Conservation (phyloP, 2,329 filamentous ascomycete genomes). For the Ophiostoma angusticollis region DNA sequence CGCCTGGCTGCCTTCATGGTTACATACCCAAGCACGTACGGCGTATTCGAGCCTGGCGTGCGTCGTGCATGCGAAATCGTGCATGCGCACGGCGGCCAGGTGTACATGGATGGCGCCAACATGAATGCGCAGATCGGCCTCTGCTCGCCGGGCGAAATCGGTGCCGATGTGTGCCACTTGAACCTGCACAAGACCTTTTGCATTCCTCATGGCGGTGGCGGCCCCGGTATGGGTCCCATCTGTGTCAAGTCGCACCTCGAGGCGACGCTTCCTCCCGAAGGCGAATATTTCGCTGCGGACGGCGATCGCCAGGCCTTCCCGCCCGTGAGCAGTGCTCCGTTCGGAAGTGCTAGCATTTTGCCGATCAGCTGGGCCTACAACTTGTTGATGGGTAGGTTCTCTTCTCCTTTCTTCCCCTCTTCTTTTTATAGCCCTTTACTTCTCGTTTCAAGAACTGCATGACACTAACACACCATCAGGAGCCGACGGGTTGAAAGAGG, state of each 20-base stretch:
- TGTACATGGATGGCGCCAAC: slow-evolving; percentile 98
- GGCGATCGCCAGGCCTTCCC: slow-evolving; percentile 21
- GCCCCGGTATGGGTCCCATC: slow-evolving; percentile 86
- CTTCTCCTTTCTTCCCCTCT: not conserved
- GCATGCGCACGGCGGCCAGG: slow-evolving; percentile 77
- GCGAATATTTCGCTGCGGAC: slow-evolving; percentile 13
- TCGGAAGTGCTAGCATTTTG: slow-evolving; percentile 81
- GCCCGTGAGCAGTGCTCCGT: slow-evolving; percentile 66
- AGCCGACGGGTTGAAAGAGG: slow-evolving; percentile 66
- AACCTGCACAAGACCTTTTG: slow-evolving; percentile 99
- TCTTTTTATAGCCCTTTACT: no score
- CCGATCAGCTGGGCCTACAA: slow-evolving; percentile 95
- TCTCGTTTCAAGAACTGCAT: not conserved
- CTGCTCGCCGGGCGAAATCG: slow-evolving; percentile 88
- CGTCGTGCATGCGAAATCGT: slow-evolving; percentile 78
- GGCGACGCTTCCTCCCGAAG: slow-evolving; percentile 52
- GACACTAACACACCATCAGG: no score
- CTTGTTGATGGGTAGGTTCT: slow-evolving; percentile 66
- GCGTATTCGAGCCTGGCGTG: slow-evolving; percentile 83
- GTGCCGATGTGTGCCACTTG: slow-evolving; percentile 90
- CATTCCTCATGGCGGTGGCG: slow-evolving; percentile 90
- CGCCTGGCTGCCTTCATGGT: slow-evolving; percentile 91
- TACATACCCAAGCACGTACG: slow-evolving; percentile 90
- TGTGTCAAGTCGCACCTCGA: slow-evolving; percentile 74
- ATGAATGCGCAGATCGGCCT: slow-evolving; percentile 97